Evolutionary conservation across 306 rosid species (phyloP), one percentile per base, ranked within the genome.

Genomic region (Abrus precatorius): DNA sequence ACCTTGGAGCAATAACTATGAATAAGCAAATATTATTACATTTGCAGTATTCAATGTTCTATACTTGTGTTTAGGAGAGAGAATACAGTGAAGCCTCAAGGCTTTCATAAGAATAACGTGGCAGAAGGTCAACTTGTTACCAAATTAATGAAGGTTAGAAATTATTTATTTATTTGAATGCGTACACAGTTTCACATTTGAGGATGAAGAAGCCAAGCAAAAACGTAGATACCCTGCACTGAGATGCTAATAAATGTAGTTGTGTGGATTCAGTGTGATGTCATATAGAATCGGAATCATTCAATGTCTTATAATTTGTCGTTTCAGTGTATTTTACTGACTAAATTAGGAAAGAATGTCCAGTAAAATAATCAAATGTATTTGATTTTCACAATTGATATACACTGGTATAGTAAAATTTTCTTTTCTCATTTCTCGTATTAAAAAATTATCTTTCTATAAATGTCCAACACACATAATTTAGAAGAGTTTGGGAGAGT

Each of bases 121-220:
- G 99, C 92, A 80, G 93, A 95, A 75, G 87, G 92, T 79, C 97
- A 89, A 84, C 98, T 84, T 73, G 84, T 84, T 40, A 67, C 87
- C 5, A 92, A 87, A 77, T 66, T 94, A 84, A 89, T 94, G 97
- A 97, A 94, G 98, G 90, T 87, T 14, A 79, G 81, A 20, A 53
- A 7, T 12, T 76, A 6, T 41, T 65, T 6, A 38, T 6, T 20
- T 14, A 33, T 49, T 75, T 75, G 10, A 50, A 57, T 47, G 6
- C 69, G 14, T 12, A 30, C 69, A 48, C 29, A 11, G 28, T 8
- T 53, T 12, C n/a, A 38, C 14, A 3, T 33, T 53, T 48, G 97
- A 95, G 91, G 92, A 92, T 95, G 88, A 97, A 92, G 77, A 97
- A 95, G 84, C 91, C 92, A 86, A 91, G 97, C 93, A 95, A 91